Percentiles rank a stretch among this genome's conserved stretches.
These are phyloP conservation scores for Pythium guiyangense DNA, from an alignment of 352 stramenopile genomes.

Conservation along the genomic window DNA sequence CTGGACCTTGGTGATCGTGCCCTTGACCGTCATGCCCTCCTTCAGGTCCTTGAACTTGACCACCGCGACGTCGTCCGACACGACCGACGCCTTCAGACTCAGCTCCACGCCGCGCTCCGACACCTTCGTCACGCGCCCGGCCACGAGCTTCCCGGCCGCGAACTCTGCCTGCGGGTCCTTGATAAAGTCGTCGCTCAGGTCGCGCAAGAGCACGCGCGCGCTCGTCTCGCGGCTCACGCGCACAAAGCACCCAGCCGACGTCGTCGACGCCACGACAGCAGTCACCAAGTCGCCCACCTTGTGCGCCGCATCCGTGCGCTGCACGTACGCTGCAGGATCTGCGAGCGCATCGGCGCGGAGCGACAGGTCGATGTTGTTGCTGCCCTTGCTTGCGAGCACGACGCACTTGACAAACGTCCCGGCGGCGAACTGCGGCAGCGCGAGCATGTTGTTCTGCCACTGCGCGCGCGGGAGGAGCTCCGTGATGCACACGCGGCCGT, in stretches of 20 bases:
- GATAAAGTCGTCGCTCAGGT: slow-evolving; percentile 95
- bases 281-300: slow-evolving; percentile 86
- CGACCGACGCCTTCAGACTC: slow-evolving; percentile 91
- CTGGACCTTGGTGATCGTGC: slow-evolving; percentile 94
- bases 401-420: slow-evolving; percentile 72
- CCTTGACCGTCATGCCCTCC: slow-evolving; percentile 90
- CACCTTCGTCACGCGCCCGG: slow-evolving; percentile 91
- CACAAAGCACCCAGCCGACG: slow-evolving; percentile 92
- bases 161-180: slow-evolving; percentile 89
- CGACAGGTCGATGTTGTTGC: slow-evolving; percentile 67
- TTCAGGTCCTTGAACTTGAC: slow-evolving; percentile 90
- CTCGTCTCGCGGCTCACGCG: slow-evolving; percentile 85
- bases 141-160: slow-evolving; percentile 90
- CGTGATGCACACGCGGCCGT: slow-evolving; percentile 79
- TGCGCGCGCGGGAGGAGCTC: slow-evolving; percentile 51
- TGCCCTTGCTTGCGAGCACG: slow-evolving; percentile 41
- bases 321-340: slow-evolving; percentile 49
- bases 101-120: slow-evolving; percentile 86
- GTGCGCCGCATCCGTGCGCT: slow-evolving; percentile 25
- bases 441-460: slow-evolving; percentile 74
- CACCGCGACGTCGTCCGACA: slow-evolving; percentile 85
- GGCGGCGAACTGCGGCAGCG: slow-evolving; percentile 51
- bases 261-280: slow-evolving; percentile 90
- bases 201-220: slow-evolving; percentile 91
- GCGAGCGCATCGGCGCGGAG: slow-evolving; percentile 58